A percentile compares a stretch with the other conserved stretches of the same genome.
phyloP scores from a whole-genome alignment of 2,329 filamentous ascomycete genomes.

The Epichloe hybrida region DNA sequence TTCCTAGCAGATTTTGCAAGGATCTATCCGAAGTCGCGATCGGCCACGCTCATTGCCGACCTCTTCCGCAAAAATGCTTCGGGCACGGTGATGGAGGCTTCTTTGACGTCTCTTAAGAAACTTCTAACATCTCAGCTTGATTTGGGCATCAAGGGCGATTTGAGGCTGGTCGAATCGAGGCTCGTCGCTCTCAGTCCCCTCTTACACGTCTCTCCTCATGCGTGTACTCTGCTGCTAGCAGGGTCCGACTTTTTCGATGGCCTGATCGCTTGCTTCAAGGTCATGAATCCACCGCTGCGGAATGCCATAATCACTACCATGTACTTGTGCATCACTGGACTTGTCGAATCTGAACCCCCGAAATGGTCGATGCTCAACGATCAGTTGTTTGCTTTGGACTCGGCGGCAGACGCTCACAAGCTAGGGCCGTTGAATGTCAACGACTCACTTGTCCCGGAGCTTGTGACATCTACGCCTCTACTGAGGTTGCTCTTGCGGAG shows the following conservation, averaged over 20 bases:
- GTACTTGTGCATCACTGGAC: slow-evolving; percentile 61
- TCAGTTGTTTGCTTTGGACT: slow-evolving; percentile 69
- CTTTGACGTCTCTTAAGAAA: slow-evolving; percentile 46
- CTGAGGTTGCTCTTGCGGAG: slow-evolving; percentile 47
- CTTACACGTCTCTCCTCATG: slow-evolving; percentile 44
- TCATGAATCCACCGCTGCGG: slow-evolving; percentile 49
- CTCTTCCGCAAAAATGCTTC: slow-evolving; percentile 38
- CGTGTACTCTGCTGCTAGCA: slow-evolving; percentile 54
- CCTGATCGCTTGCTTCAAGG: slow-evolving; percentile 50
- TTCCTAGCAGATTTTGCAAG: slow-evolving; percentile 57
- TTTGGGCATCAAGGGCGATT: slow-evolving; percentile 39
- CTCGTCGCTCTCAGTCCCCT: slow-evolving; percentile 50
- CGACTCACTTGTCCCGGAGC: slow-evolving; percentile 64
- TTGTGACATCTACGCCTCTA: slow-evolving; percentile 70
- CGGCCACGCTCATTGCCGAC: slow-evolving; percentile 32
- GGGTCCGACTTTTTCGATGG: slow-evolving; percentile 88
- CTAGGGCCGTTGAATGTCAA: slow-evolving; percentile 40
- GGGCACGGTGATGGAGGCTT: slow-evolving; percentile 32
- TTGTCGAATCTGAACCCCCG: slow-evolving; percentile 54
- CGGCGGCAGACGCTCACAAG: slow-evolving; percentile 52
- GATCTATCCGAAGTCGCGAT: slow-evolving; percentile 50
- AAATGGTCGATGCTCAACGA: slow-evolving; percentile 68
- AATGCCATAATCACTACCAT: slow-evolving; percentile 57
- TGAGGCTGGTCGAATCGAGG: slow-evolving; percentile 38
- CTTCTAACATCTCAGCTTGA: slow-evolving; percentile 50